Evolutionary conservation across 208 protist species (phyloP).

Genomic region (Trypanosoma cruzi): DNA sequence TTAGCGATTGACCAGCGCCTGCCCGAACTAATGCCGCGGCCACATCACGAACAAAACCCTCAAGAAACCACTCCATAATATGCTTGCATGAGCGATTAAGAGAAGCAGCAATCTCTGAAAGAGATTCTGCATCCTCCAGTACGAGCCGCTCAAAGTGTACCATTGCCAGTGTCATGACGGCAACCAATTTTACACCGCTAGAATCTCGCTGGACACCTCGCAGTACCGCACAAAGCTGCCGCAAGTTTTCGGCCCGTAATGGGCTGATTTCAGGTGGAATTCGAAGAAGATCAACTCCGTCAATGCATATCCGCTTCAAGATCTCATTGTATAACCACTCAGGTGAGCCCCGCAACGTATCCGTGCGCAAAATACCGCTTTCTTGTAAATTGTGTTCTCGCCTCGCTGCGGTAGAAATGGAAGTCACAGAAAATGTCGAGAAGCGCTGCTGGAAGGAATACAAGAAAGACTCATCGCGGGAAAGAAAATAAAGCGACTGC

Average conservation of each 20-base stretch:
- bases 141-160: conserved; percentile 63
- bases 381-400: conserved; percentile 43
- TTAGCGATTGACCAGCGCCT: conserved; percentile 51
- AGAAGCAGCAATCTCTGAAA: conserved; percentile 55
- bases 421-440: conserved; percentile 48
- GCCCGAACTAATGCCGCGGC: conserved; percentile 48
- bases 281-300: conserved; percentile 64
- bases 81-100: conserved; percentile 60
- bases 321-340: conserved; percentile 67
- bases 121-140: conserved; percentile 42
- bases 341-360: conserved; percentile 35
- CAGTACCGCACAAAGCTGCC: conserved; percentile 40
- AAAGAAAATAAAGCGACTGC: conserved; percentile 70
- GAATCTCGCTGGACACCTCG: conserved; percentile 28
- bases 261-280: conserved; percentile 53
- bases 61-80: conserved; percentile 55
- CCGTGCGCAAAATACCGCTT: conserved; percentile 34
- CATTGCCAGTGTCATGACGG: conserved; percentile 59
- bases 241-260: conserved; percentile 45
- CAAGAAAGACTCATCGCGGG: conserved; percentile 76
- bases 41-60: conserved; percentile 50
- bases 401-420: conserved; percentile 25
- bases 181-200: conserved; percentile 51
- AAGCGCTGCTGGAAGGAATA: conserved; percentile 79
- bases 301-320: conserved; percentile 65